Evolutionary conservation across 1,139 yeast genomes (phyloP).

Genomic region (Debaryomyces nepalensis): DNA sequence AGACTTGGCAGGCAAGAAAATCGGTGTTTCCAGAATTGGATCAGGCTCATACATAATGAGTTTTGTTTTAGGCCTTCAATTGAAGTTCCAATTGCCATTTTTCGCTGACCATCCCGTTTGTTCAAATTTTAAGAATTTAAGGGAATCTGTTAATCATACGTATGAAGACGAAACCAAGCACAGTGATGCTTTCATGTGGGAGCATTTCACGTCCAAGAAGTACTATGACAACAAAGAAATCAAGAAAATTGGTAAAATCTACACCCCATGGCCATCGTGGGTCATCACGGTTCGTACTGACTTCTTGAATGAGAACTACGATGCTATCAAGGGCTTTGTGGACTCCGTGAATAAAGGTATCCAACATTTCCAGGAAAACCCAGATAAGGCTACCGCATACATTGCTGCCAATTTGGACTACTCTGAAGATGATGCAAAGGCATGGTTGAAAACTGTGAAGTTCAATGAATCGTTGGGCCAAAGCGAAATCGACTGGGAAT

Average conservation of each 20-base stretch:
- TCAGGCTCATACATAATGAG: slow-evolving; percentile 93
- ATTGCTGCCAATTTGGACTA: slow-evolving; percentile 76
- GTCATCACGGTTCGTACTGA: slow-evolving; percentile 61
- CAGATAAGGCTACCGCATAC: slow-evolving; percentile 67
- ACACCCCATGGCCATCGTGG: slow-evolving; percentile 98
- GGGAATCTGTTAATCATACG: slow-evolving; percentile 74
- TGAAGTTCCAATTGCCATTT: slow-evolving; percentile 52
- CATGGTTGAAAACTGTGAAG: slow-evolving; percentile 78
- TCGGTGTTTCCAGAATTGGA: slow-evolving; percentile 90
- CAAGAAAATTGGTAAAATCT: slow-evolving; percentile 82
- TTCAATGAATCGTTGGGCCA: slow-evolving; percentile 56
- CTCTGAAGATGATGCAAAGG: slow-evolving; percentile 72
- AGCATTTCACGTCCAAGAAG: slow-evolving; percentile 83
- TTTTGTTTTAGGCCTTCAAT: slow-evolving; percentile 73
- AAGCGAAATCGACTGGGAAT: slow-evolving; percentile 50
- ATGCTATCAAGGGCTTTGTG: slow-evolving; percentile 47
- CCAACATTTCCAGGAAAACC: slow-evolving; percentile 59
- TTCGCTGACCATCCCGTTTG: slow-evolving; percentile 57
- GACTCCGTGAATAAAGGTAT: slow-evolving; percentile 69
- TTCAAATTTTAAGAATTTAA: slow-evolving; percentile 71
- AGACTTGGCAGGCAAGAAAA: slow-evolving; percentile 62
- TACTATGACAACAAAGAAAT: slow-evolving; percentile 82
- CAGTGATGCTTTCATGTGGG: slow-evolving; percentile 96
- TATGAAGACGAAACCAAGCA: slow-evolving; percentile 40
- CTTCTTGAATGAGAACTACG: slow-evolving; percentile 30